Conservation (phyloP, 805 yeast species). For the Yarrowia bubula region DNA sequence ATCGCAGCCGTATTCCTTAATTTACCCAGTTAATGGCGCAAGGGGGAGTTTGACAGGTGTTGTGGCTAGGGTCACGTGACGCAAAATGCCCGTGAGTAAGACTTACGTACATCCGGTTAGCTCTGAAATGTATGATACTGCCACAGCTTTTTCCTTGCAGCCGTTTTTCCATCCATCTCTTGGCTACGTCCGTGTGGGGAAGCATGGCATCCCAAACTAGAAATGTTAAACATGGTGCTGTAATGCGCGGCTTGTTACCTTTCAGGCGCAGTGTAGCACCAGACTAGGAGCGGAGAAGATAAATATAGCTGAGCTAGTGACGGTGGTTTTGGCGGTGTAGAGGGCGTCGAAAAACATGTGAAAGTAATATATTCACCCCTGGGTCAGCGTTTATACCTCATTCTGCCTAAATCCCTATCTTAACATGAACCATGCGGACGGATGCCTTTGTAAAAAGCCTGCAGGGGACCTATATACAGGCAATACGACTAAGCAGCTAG, state of each 20-base stretch:
- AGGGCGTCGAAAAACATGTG: no score
- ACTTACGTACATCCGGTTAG: no score
- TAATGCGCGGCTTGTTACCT: conserved; percentile 13
- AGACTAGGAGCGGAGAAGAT: background rate
- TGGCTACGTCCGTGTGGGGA: conserved; percentile 20
- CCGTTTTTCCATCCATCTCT: background rate
- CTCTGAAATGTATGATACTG: no score
- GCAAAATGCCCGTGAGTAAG: no score
- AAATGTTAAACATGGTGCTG: conserved; percentile 7
- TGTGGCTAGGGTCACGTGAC: no score
- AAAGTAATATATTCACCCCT: no score
- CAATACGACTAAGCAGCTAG: background rate
- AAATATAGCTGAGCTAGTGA: background rate
- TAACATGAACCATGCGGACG: background rate
- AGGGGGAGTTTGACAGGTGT: no score
- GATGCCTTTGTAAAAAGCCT: background rate
- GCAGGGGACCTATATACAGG: conserved; percentile 7
- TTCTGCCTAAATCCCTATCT: background rate
- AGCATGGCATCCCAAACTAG: conserved; percentile 15
- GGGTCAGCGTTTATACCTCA: no score
- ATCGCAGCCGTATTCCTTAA: no score
- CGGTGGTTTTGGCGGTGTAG: no score
- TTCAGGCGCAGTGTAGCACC: background rate
- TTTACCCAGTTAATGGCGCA: no score
- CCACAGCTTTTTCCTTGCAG: no score